Percentiles rank a stretch among this genome's conserved stretches.
These are phyloP conservation scores for Protomyces gravidus DNA, from an alignment of 1,139 yeast species.

Conservation along the genomic window DNA sequence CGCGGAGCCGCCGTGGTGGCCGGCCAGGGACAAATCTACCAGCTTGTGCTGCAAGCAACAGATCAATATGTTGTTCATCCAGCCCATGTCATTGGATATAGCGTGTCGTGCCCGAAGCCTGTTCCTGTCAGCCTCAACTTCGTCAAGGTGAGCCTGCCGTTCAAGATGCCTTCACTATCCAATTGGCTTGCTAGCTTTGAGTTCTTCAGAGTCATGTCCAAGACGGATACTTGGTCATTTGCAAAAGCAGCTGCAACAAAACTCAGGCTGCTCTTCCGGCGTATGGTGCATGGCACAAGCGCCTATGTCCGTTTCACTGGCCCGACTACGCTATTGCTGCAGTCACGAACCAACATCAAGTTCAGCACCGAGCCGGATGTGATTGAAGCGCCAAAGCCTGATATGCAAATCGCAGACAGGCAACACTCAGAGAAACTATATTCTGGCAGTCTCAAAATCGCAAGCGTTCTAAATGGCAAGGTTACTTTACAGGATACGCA, in stretches of 20 bases:
- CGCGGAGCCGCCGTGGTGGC: constrained; percentile 43
- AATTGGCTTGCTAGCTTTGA: constrained; percentile 6
- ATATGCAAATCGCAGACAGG: constrained; percentile 1
- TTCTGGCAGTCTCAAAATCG: constrained; percentile 34
- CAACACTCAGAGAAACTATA: not conserved
- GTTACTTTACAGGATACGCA: constrained; percentile 32
- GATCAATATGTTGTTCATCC: constrained; percentile 41
- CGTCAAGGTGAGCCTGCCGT: constrained; percentile 11
- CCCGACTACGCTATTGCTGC: constrained; percentile 35
- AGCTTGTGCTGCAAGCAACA: constrained; percentile 38
- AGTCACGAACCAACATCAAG: constrained; percentile 15
- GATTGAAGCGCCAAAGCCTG: constrained; percentile 24
- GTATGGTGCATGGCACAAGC: constrained; percentile 34
- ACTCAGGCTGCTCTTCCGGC: constrained; percentile 22
- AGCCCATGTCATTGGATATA: constrained; percentile 41
- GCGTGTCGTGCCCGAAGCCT: constrained; percentile 34
- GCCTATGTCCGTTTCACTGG: constrained; percentile 34
- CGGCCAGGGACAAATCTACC: constrained; percentile 42
- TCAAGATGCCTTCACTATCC: constrained; percentile 7
- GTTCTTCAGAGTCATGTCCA: constrained; percentile 29
- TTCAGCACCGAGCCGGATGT: constrained; percentile 26
- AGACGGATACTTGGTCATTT: constrained; percentile 18
- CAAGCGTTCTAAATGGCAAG: constrained; percentile 34
- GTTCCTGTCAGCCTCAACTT: not conserved
- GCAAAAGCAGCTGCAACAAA: not conserved